A percentile compares a stretch with the other conserved stretches of the same genome.
Evolutionary conservation across 257 asterid genomes (phyloP).

Genomic region (Verbascum thapsus): DNA sequence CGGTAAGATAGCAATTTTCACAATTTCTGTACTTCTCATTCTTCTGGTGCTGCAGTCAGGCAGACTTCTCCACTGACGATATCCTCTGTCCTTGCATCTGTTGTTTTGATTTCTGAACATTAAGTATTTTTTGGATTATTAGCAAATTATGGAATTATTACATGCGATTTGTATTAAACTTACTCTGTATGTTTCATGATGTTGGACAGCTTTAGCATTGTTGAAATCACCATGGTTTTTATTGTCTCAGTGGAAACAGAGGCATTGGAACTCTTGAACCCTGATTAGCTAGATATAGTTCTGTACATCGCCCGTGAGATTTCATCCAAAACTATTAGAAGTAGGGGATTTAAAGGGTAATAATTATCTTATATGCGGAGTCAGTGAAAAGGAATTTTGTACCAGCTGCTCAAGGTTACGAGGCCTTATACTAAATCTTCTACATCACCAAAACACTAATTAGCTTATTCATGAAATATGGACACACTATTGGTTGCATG

Average conservation of each 20-base stretch:
- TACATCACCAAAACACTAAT: neutral
- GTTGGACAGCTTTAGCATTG: constrained; percentile 12
- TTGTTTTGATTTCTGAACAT: constrained; percentile 22
- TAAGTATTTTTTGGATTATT: constrained; percentile 15
- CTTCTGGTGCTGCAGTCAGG: neutral
- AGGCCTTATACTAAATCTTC: neutral
- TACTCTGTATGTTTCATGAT: neutral
- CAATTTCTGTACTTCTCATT: constrained; percentile 15
- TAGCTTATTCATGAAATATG: neutral
- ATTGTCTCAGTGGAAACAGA: constrained; percentile 16
- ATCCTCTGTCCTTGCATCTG: neutral
- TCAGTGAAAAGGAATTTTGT: neutral
- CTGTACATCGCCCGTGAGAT: constrained; percentile 10
- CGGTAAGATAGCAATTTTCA: constrained; percentile 54
- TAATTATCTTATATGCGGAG: neutral
- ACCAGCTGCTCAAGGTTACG: neutral
- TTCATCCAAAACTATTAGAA: neutral
- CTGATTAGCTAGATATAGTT: neutral
- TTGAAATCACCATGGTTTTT: neutral
- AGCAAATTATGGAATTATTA: constrained; percentile 1
- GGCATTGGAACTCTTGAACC: neutral
- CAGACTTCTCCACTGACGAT: neutral
- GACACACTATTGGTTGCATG: neutral
- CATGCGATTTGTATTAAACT: constrained; percentile 3
- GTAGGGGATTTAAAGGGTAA: neutral